Base-by-base conservation (phyloP, 1,284 basidiomycete species). In the Ganoderma multipileum region DNA sequence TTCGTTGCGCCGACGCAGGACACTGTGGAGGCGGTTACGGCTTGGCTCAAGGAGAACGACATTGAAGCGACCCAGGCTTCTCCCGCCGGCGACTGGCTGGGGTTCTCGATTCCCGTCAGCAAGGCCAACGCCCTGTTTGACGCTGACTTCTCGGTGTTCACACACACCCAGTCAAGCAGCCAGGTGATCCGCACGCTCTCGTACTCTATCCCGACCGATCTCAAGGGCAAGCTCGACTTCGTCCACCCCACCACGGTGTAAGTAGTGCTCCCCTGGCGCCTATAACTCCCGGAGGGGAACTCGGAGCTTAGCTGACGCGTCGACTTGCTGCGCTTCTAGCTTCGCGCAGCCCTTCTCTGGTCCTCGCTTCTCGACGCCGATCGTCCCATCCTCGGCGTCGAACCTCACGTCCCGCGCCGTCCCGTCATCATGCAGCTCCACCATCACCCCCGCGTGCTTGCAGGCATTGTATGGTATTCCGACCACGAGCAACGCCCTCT, bases 401-500 rank as follows among this genome's bases (percentile, higher is more conserved):
- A 74, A 73, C 59, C 69, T 77, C 7, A 73, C 72, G 1, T 65
- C 69, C 2, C 73, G 67, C 26, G 76, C 73, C 14, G 74, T 76
- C 20, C 71, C 68, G n/a, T 68, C 67, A 6, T 73, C 69, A 18
- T 90, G 88, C 72, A 73, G 73, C 2, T 77, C 72, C 0, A 81
- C 77, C 3, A 82, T 89, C 63, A 89, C 88, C 0, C 87, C 87
- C 12, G 77, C 84, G 1, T 90, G 88, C 74, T 76, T 91, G 65
- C 78, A 84, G 67, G 81, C 81, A 3, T 70, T 89, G 44, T 91
- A 90, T 76, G 87, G 86, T 9, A 79, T 80, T 16, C 73, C 73
- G 7, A 88, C 89, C 65, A 81, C 82, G 0, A 84, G 84, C 2
- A 73, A 76, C 7, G 80, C 84, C 3, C 79, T 82, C 2, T 75